Base-by-base conservation (phyloP, 345 rosid species). In the Camelina laxa region DNA sequence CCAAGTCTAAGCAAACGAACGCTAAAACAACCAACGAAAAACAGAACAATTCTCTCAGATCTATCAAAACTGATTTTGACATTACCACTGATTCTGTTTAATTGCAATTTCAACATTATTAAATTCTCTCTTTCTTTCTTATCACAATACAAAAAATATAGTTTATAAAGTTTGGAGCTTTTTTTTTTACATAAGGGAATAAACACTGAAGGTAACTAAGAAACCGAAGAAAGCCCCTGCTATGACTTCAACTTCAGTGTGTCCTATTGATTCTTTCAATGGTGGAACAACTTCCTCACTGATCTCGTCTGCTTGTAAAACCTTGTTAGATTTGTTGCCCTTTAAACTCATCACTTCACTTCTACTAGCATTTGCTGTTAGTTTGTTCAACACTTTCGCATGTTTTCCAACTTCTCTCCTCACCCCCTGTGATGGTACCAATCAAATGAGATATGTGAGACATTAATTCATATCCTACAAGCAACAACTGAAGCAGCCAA, bases 401-500 rank as follows among this genome's bases (percentile, higher is more conserved):
- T 93, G 98, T 69, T 77, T 84, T 33, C 98, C 98, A n/a, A 89
- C 98, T 83, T 93, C 98, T 85, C 93, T 88, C 75, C 98, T 80
- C 55, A 91, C 97, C 1, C 97, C 97, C 97, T 93, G 80, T 82
- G 77, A 47, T 15, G 21, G 11, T 24, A 9, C 3, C 3, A 50
- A 60, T 50, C 55, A 36, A 31, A 30, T n/a, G 19, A 19, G 16
- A 42, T 6, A 39, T 22, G 11, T 21, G 51, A 21, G 51, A 60
- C 60, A 16, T 19, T 17, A 39, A 31, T 1, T 33, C 36, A 7
- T 33, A 33, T 33, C 36, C 36, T 33, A 33, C 36, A 33, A 33
- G 36, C 9, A 33, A 33, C 1, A 33, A 33, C 36, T 33, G 1
- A 33, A 8, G 36, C 36, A 66, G 14, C 14, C 20, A 15, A 4